Base-by-base conservation (phyloP, 2,329 filamentous ascomycete genomes). In the Achaetomium macrosporum region DNA sequence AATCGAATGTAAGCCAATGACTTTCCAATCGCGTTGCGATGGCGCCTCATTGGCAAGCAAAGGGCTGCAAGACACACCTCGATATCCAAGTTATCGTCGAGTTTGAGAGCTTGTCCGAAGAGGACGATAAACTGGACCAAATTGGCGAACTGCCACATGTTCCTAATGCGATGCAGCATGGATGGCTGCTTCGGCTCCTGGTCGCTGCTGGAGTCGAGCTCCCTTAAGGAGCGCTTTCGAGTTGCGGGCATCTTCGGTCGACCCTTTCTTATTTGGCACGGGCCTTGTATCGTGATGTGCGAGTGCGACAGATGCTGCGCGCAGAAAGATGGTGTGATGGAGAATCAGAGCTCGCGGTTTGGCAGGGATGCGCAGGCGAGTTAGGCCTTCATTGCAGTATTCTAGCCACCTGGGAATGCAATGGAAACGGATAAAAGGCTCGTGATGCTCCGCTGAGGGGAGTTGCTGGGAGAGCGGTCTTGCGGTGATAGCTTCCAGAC, bases 91-190 rank as follows among this genome's bases (percentile, higher is more conserved):
- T 87, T 84, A 57, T 95, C 87, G 63, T 93, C 86, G 60, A 97
- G 88, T 73, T 95, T 96, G 68, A 95, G 84, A 41, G 84, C 84
- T 64, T 87, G 84, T 57, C 92, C 91, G 69, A 99, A 99, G 39
- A 92, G 82, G 68, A 85, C 88, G 56, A 97, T 88, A 79, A 90
- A 99, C 71, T 99, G 92, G 72, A 87, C 90, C 8, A 97, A 74
- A 65, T 90, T 92, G 56, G 92, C 89, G 71, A 97, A 96, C 69
- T 96, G 88, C 91, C 92, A 97, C 78, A 88, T 90, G 67, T 88
- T 93, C 58, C 92, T 83, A 61, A 97, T 79, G 59, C 78, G 83
- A 54, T 82, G 73, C 29, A 95, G 75, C 50, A 83, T 62, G 4
- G 72, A 67, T 1, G 63, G 60, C 54, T 69, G 66, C 19, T 65